Conservation (phyloP, 176 grass and related monocot species). For the Aechmea fasciata region DNA sequence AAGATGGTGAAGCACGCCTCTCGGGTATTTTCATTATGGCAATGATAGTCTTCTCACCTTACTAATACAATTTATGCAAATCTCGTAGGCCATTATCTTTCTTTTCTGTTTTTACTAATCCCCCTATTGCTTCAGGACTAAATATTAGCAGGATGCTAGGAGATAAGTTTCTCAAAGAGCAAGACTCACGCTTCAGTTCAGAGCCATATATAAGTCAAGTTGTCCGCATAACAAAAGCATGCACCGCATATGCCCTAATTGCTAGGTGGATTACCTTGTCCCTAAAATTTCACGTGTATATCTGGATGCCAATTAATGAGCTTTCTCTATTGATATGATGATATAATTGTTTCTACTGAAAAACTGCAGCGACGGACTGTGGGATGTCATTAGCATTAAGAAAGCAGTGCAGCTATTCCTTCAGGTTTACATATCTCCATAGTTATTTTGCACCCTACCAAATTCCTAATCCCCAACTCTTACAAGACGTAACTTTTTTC, state of each 20-base stretch:
- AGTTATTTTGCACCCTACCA: slow-evolving; percentile 8
- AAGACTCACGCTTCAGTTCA: slow-evolving; percentile 70
- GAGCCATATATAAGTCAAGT: slow-evolving; percentile 71
- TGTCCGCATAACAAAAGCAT: slow-evolving; percentile 41
- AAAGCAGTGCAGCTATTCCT: slow-evolving; percentile 52
- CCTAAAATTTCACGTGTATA: background rate
- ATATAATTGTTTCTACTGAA: background rate
- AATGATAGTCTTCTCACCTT: background rate
- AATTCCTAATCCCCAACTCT: background rate
- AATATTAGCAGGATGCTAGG: slow-evolving; percentile 80
- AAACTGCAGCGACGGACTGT: slow-evolving; percentile 62
- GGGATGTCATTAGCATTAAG: slow-evolving; percentile 74
- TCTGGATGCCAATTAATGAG: background rate
- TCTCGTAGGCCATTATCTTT: background rate
- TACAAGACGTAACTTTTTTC: background rate
- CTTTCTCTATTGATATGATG: background rate
- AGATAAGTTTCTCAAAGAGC: slow-evolving; percentile 80
- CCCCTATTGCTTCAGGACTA: slow-evolving; percentile 38
- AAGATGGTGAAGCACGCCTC: slow-evolving; percentile 66
- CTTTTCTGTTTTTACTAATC: background rate
- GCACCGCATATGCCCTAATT: slow-evolving; percentile 57
- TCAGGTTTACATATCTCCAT: slow-evolving; percentile 30
- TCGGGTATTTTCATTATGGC: slow-evolving; percentile 22
- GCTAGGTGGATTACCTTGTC: slow-evolving; percentile 49
- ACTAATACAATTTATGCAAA: background rate